Base-by-base conservation (phyloP, 2,329 filamentous ascomycete species). In the Fusarium guadeloupense region DNA sequence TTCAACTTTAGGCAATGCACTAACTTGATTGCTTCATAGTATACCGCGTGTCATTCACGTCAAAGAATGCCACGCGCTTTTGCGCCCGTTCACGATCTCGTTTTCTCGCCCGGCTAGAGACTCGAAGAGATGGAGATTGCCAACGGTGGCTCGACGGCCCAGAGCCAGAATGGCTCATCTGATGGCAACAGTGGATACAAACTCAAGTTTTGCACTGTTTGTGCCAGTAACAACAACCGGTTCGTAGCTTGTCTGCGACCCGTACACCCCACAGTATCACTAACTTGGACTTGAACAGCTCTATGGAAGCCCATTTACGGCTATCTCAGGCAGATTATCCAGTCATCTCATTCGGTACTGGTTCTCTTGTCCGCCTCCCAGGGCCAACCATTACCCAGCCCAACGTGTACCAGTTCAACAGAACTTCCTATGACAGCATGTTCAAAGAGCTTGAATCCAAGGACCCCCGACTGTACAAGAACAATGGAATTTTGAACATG, bases 321-420 rank as follows among this genome's bases (percentile, higher is more conserved):
- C 88, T 99, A 28, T 92, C 95, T 5, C 85, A 90, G 57, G 91
- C 92, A 41, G 80, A 89, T 42, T 98, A 95, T 72, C 95, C 95
- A n/a, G 94, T 97, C 67, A 96, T 98, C 69, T 98, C 94, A 16
- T 99, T 98, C 75, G 95, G 95, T 60, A 99, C 95, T 0, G 95
- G 95, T 50, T 97, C 93, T 16, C 87, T 97, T 16, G 95, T 99
- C 67, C 92, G 95, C 21, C 83, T 99, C 0, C 95, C 95, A 0
- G 95, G 95, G 0, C 94, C 95, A 2, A 90, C 89, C 28, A 95
- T 97, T 63, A 90, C 88, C 7, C 92, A 97, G 74, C 95, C 95
- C 43, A 99, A 99, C 74, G 93, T 98, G 69, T 99, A 98, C 81
- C 88, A 92, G 69, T 99, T 99, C 86, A 98, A 99, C 80, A 92